These are phyloP conservation scores for Syzygium grande DNA, from an alignment of 345 rosid species.

Conservation along the genomic window DNA sequence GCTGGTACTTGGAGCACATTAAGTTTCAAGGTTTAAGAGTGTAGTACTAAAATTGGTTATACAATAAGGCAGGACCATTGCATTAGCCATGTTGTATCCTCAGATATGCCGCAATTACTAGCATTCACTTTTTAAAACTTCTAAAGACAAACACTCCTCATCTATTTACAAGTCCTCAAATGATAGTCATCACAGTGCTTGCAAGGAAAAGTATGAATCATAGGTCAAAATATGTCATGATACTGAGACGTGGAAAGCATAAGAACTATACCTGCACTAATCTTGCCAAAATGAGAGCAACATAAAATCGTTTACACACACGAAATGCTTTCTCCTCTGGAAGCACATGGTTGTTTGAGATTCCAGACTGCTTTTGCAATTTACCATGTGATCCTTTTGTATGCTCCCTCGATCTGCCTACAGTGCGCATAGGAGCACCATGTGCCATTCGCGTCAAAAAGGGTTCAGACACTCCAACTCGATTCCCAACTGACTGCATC, in stretches of 20 bases:
- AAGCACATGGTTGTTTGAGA: constrained; percentile 29
- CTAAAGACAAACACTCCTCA: not conserved
- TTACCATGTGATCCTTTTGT: constrained; percentile 33
- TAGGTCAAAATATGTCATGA: not conserved
- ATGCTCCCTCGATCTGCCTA: constrained; percentile 32
- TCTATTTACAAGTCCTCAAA: not conserved
- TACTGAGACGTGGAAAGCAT: not conserved
- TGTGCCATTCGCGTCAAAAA: constrained; percentile 99
- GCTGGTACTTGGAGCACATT: not conserved
- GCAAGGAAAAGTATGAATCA: not conserved
- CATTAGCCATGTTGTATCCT: not conserved
- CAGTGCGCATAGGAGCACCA: constrained; percentile 64
- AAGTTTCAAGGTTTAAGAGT: not conserved
- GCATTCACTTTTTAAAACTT: not conserved
- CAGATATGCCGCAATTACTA: not conserved
- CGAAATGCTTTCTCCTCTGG: constrained; percentile 74
- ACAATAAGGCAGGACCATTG: not conserved
- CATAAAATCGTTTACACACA: constrained; percentile 91
- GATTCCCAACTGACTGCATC: constrained; percentile 89
- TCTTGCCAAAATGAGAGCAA: constrained; percentile 92
- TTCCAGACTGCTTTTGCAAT: constrained; percentile 26
- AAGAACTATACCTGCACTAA: constrained; percentile 63
- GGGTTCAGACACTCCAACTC: constrained; percentile 89
- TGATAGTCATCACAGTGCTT: not conserved
- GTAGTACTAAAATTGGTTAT: not conserved